Evolutionary conservation across 768 basidiomycete species (phyloP), one percentile per base, ranked within the genome.

Genomic region (Xerocomellus intermedius): DNA sequence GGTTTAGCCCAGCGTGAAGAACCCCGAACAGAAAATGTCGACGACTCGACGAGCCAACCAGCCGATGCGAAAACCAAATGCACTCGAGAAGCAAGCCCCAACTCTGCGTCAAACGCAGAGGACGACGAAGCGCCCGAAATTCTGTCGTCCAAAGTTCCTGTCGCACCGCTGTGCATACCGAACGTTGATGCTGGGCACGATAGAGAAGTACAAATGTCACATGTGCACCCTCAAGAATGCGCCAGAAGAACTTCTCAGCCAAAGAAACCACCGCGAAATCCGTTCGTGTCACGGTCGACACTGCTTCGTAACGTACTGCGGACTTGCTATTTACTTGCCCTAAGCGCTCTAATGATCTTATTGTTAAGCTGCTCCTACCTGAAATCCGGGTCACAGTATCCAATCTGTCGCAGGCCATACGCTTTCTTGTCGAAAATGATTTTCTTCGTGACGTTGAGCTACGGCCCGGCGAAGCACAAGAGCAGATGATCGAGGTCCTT

Each of bases 371-470:
- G 13, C 78, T 97, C 5, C 75, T 87, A 19, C 90, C 88, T 13
- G 94, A 96, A 67, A 94, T 96, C 37, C 83, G 87, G 28, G 79
- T 90, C 59, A 95, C 94, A 0, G 80, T 94, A 5, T 95, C 93
- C 2, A 94, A 94, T 69, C 78, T 98, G 5, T 94, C 94, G 0
- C 95, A 98, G 69, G 92, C 91, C 5, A 91, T 97, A 59, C 84
- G 81, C 30, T 98, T 97, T 70, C 70, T 96, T 17, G 93, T 91
- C 1, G 89, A 90, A 57, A 97, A 98, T 59, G 86, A 94, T 65
- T 93, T 95, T 72, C 73, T 98, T 35, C 75, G 78, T 42, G 82
- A 81, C 30, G 91, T 96, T 2, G 95, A 97, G 69, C 70, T 88
- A 26, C 81, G 77, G 42, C 87, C 90, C 16, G 95, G 95, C 0